phyloP scores from a whole-genome alignment of 176 grass and related monocot genomes.

The Zea mays region Zm-B73-REFERENCE-NAM-5.0 NC_050105.1:147014501-147015000 shows the following conservation, averaged over 20 bases:
- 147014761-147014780: background rate
- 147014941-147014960: background rate
- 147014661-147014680: slow-evolving; percentile 12
- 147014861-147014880: background rate
- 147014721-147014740: too few relatives aligned
- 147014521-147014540: background rate
- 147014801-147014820: background rate
- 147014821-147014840: slow-evolving; percentile 7
- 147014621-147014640: slow-evolving; percentile 10
- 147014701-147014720: background rate
- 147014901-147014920: background rate
- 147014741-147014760: background rate
- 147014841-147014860: background rate
- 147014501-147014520: background rate
- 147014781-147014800: background rate
- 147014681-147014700: background rate
- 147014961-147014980: slow-evolving; percentile 3
- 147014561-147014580: background rate
- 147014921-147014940: background rate
- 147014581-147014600: slow-evolving; percentile 3
- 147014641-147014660: background rate
- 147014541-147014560: background rate
- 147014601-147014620: slow-evolving; percentile 6
- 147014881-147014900: background rate
- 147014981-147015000: background rate